Evolutionary conservation across 192 early-diverging fungal genomes (phyloP).

Genomic region (Fimicolochytrium jonesii): DNA sequence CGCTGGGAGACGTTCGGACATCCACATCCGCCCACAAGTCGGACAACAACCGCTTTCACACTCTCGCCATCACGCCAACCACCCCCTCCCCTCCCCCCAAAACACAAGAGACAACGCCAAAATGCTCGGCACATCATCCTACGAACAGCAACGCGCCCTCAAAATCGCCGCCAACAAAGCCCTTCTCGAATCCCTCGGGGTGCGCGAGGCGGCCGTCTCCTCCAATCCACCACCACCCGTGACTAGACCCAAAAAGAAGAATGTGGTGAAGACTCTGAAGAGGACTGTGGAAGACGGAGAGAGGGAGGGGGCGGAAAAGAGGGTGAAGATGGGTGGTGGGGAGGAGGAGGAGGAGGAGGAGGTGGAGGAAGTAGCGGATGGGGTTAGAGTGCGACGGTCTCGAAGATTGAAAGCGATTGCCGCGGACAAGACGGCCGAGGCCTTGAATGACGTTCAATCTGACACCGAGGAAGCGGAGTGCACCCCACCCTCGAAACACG

Average conservation of each 20-base stretch:
- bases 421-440: neutral
- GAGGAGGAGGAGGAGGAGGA: neutral
- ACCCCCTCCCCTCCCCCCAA: no score
- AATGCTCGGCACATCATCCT: no score
- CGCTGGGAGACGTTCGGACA: no score
- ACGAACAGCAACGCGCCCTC: slow-evolving; percentile 1
- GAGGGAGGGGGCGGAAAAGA: neutral
- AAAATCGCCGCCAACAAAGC: slow-evolving; percentile 6
- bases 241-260: neutral
- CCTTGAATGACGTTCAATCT: neutral
- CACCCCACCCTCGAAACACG: neutral
- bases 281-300: no score
- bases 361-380: neutral
- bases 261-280: neutral
- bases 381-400: neutral
- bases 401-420: neutral
- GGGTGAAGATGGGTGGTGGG: neutral
- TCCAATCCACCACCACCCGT: neutral
- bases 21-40: no score
- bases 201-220: neutral
- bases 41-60: no score
- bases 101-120: no score
- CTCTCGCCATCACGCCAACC: no score
- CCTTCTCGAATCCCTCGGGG: neutral
- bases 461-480: neutral